A percentile compares a stretch with the other conserved stretches of the same genome.
phyloP scores from a whole-genome alignment of 2,329 filamentous ascomycete genomes.

The Ramichloridium luteum region DNA sequence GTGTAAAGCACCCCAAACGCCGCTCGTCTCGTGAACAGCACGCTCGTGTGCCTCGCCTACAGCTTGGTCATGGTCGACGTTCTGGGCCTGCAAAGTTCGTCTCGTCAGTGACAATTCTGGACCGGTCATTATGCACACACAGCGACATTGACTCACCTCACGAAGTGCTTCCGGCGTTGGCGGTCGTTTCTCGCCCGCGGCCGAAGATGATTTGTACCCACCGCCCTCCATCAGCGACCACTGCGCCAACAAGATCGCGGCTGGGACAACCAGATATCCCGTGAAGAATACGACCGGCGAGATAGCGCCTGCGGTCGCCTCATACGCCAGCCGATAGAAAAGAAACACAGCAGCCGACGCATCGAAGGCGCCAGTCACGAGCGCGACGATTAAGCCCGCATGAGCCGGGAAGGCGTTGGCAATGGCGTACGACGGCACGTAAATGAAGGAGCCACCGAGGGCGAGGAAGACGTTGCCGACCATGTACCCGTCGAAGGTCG shows the following conservation, averaged over 20 bases:
- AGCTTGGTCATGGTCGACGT: slow-evolving; percentile 59
- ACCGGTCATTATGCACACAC: too few relatives aligned
- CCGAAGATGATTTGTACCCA: slow-evolving; percentile 46
- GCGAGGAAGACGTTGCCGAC: slow-evolving; percentile 37
- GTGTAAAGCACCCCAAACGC: slow-evolving; percentile 81
- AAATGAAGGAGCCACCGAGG: slow-evolving; percentile 37
- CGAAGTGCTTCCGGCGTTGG: slow-evolving; percentile 46
- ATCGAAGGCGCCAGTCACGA: slow-evolving; percentile 39
- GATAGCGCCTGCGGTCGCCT: slow-evolving; percentile 30
- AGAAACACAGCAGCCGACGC: slow-evolving; percentile 38
- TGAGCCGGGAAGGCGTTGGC: slow-evolving; percentile 39
- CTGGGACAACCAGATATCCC: slow-evolving; percentile 34
- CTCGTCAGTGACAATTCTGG: too few relatives aligned
- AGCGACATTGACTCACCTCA: too few relatives aligned
- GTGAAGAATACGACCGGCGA: slow-evolving; percentile 37
- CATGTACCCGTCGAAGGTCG: slow-evolving; percentile 55
- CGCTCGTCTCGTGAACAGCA: slow-evolving; percentile 35
- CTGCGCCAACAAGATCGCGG: slow-evolving; percentile 30
- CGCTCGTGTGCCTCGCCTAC: slow-evolving; percentile 54
- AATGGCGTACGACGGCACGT: slow-evolving; percentile 40
- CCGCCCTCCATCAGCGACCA: slow-evolving; percentile 36
- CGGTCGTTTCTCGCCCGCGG: slow-evolving; percentile 64
- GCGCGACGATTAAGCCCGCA: slow-evolving; percentile 36
- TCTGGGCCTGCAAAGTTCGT: not conserved
- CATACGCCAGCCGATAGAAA: slow-evolving; percentile 36